Evolutionary conservation across 305 asterid genomes (phyloP).

Genomic region (Fraxinus nigra): DNA sequence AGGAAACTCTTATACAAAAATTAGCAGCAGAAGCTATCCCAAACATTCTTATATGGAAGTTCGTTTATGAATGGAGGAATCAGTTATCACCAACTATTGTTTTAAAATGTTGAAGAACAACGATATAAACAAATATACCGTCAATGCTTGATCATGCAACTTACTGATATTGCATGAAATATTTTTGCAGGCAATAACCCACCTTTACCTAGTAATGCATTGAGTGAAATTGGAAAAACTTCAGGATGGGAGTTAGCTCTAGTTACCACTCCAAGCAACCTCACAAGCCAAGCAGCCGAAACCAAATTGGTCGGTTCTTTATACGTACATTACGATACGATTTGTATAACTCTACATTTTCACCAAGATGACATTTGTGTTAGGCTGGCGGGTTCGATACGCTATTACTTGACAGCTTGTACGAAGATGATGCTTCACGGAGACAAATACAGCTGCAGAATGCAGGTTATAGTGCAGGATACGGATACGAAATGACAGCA

Average conservation of each 20-base stretch:
- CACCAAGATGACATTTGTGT: background rate
- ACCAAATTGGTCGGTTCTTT: constrained; percentile 43
- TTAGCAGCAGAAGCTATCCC: background rate
- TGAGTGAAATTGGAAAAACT: constrained; percentile 38
- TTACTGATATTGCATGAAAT: background rate
- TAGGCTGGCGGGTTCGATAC: constrained; percentile 89
- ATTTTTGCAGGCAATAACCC: constrained; percentile 43
- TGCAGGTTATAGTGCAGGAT: constrained; percentile 58
- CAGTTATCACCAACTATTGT: background rate
- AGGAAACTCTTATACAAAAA: background rate
- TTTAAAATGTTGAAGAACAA: background rate
- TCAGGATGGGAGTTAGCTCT: constrained; percentile 90
- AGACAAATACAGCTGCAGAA: constrained; percentile 59
- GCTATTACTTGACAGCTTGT: constrained; percentile 72
- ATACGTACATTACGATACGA: background rate
- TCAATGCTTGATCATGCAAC: background rate
- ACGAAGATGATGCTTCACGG: constrained; percentile 65
- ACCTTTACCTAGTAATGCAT: constrained; percentile 19
- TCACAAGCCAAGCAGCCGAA: constrained; percentile 36
- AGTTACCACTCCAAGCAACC: constrained; percentile 67
- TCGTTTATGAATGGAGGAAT: background rate
- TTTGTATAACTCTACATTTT: background rate
- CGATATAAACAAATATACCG: background rate
- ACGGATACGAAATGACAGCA: constrained; percentile 37
- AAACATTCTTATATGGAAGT: background rate